A percentile compares a stretch with the other conserved stretches of the same genome.
These are phyloP conservation scores for Paraphaeosphaeria minitans DNA, from an alignment of 2,329 filamentous ascomycete genomes.

Conservation along the genomic window DNA sequence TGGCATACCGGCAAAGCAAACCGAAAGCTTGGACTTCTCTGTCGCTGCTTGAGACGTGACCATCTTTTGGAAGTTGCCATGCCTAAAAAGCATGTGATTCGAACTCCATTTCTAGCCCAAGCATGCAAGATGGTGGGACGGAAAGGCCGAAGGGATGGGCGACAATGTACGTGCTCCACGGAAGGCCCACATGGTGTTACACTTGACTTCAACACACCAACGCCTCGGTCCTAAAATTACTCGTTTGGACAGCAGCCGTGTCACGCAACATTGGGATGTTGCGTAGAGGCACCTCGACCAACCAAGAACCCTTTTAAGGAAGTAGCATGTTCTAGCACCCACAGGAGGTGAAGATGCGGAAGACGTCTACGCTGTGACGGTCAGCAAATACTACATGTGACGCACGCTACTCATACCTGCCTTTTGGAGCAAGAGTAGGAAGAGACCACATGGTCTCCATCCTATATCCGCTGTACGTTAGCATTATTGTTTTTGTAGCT, in stretches of 20 bases:
- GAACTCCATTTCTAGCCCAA: not conserved
- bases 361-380: not conserved
- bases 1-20: not conserved
- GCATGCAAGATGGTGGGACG: not conserved
- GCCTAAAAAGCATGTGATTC: not conserved
- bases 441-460: not conserved
- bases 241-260: not conserved
- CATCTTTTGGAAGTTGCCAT: not conserved
- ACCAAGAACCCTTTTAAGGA: not conserved
- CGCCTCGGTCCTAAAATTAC: not conserved
- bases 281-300: not conserved
- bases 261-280: not conserved
- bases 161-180: slow-evolving; percentile 5
- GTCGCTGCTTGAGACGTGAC: not conserved
- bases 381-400: not conserved
- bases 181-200: slow-evolving; percentile 4
- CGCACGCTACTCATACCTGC: slow-evolving; percentile 6
- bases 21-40: not conserved
- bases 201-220: slow-evolving; percentile 1
- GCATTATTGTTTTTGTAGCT: not conserved
- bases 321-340: not conserved
- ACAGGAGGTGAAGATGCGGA: not conserved
- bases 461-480: not conserved
- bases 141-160: slow-evolving; percentile 3
- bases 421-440: slow-evolving; percentile 2